phyloP scores from a whole-genome alignment of 2,329 filamentous ascomycete genomes.

The Moelleriella libera region DNA sequence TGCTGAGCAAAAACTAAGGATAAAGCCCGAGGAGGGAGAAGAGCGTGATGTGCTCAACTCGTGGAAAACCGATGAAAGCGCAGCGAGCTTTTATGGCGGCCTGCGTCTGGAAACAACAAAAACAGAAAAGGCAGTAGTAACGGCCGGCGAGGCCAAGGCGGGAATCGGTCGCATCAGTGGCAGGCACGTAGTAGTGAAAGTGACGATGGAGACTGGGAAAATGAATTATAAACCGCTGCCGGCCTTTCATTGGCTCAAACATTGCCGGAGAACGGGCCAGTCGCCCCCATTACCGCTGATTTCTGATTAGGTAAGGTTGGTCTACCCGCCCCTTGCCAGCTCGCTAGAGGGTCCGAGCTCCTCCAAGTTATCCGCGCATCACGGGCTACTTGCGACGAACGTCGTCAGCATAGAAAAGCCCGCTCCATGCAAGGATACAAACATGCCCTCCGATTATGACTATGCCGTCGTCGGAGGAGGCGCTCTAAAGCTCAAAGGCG shows the following conservation, averaged over 20 bases:
- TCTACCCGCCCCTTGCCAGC: background rate
- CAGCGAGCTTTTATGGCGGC: too few relatives aligned
- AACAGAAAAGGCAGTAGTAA: too few relatives aligned
- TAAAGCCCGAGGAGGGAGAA: too few relatives aligned
- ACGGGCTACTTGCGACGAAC: background rate
- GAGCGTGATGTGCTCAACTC: too few relatives aligned
- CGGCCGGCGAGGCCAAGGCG: too few relatives aligned
- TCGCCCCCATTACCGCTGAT: background rate
- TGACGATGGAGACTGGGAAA: background rate
- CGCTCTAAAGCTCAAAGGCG: conserved; percentile 75
- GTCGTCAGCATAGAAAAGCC: background rate
- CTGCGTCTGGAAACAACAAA: too few relatives aligned
- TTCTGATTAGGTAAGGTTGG: background rate
- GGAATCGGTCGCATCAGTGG: too few relatives aligned
- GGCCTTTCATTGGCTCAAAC: too few relatives aligned
- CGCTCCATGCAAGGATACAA: background rate
- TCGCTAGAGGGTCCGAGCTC: background rate
- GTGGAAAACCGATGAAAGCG: too few relatives aligned
- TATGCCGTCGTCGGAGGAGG: conserved; percentile 55
- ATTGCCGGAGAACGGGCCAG: too few relatives aligned
- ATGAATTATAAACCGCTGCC: background rate
- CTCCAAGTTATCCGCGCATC: background rate
- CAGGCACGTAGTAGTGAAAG: background rate
- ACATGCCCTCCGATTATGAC: conserved; percentile 58
- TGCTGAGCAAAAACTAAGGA: too few relatives aligned